Conservation (phyloP, 768 basidiomycete genomes). For the Russula vinacea region DNA sequence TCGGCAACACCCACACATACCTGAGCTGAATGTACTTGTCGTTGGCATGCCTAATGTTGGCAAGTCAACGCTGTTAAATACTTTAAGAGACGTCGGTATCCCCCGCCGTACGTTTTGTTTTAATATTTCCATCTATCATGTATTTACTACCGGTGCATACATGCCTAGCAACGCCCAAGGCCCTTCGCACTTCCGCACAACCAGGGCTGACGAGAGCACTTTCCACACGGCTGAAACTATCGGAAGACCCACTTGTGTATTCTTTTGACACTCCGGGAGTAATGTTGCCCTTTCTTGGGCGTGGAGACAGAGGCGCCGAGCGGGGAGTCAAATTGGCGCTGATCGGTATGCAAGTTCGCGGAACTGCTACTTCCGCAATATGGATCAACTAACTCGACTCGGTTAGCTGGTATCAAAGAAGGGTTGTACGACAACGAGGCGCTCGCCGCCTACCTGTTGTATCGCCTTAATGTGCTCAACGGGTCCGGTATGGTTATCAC, state of each 20-base stretch:
- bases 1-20: constrained; percentile 61
- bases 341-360: constrained; percentile 62
- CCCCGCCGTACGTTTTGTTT: constrained; percentile 44
- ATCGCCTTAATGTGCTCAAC: constrained; percentile 76
- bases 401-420: constrained; percentile 88
- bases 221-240: constrained; percentile 85
- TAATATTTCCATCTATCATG: background rate
- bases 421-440: constrained; percentile 82
- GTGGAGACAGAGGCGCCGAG: constrained; percentile 81
- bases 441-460: constrained; percentile 82
- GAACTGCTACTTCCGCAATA: background rate
- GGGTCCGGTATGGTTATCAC: constrained; percentile 53
- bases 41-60: constrained; percentile 99
- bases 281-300: constrained; percentile 93
- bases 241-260: constrained; percentile 77
- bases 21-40: constrained; percentile 84
- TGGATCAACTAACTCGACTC: constrained; percentile 5
- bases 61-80: constrained; percentile 91
- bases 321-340: constrained; percentile 89
- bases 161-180: constrained; percentile 71
- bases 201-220: constrained; percentile 88
- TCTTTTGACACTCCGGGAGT: constrained; percentile 96
- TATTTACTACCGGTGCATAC: background rate
- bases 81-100: constrained; percentile 82
- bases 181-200: constrained; percentile 80